These are phyloP conservation scores for Metschnikowia amazonensis DNA, from an alignment of 805 yeast species.

Conservation along the genomic window DNA sequence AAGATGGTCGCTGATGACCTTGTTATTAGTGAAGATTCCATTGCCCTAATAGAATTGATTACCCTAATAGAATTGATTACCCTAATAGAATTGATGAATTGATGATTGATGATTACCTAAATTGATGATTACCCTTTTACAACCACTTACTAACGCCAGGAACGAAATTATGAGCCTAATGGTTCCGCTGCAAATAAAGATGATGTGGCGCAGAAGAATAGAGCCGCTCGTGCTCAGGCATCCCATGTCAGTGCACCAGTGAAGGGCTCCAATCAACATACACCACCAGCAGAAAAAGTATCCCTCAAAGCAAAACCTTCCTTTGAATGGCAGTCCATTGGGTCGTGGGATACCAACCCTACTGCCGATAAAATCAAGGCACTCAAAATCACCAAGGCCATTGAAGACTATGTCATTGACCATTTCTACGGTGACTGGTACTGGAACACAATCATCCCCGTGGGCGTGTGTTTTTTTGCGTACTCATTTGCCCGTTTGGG, in stretches of 20 bases:
- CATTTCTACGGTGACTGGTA: slow-evolving; percentile 70
- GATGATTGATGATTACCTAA: no score
- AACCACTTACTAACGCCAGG: slow-evolving; percentile 9
- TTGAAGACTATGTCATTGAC: slow-evolving; percentile 62
- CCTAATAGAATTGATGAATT: no score
- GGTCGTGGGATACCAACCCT: slow-evolving; percentile 31
- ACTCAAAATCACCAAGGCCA: slow-evolving; percentile 27
- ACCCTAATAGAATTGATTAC: no score
- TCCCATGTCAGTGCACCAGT: slow-evolving; percentile 14
- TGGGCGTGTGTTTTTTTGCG: slow-evolving; percentile 70
- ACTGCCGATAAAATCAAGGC: slow-evolving; percentile 24
- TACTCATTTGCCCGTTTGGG: slow-evolving; percentile 65
- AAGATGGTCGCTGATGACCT: no score
- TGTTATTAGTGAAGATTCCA: no score
- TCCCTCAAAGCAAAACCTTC: slow-evolving; percentile 17
- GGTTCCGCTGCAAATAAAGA: slow-evolving; percentile 15
- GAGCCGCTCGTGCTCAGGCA: slow-evolving; percentile 12
- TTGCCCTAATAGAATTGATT: no score
- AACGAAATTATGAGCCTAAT: slow-evolving; percentile 11
- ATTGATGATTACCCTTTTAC: no score
- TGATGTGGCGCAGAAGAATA: slow-evolving; percentile 17
- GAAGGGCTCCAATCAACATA: slow-evolving; percentile 8
- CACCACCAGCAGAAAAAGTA: not conserved
- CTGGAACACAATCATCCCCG: slow-evolving; percentile 58
- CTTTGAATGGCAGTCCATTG: slow-evolving; percentile 41